A percentile compares a stretch with the other conserved stretches of the same genome.
These are phyloP conservation scores for Hansfordia pulvinata DNA, from an alignment of 2,329 filamentous ascomycete genomes.

Conservation along the genomic window DNA sequence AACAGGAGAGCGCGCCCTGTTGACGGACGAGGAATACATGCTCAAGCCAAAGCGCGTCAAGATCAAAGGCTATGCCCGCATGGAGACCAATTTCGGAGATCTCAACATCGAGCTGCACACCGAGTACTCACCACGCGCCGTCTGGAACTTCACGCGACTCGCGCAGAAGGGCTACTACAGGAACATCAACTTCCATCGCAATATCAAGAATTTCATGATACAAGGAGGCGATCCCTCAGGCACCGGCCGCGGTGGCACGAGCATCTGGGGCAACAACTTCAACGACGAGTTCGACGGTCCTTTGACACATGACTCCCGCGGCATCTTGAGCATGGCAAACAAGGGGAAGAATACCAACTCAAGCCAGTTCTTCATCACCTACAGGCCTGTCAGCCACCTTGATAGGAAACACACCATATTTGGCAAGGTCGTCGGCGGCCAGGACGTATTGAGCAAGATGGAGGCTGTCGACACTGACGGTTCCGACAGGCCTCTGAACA, in stretches of 20 bases:
- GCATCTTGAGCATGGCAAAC: conserved; percentile 88
- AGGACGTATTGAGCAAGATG: conserved; percentile 58
- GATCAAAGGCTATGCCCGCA: conserved; percentile 78
- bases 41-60: conserved; percentile 81
- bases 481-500: conserved; percentile 60
- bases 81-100: conserved; percentile 74
- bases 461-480: conserved; percentile 66
- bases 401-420: conserved; percentile 98
- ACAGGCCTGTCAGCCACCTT: conserved; percentile 71
- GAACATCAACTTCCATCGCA: conserved; percentile 75
- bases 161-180: conserved; percentile 85
- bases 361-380: conserved; percentile 88
- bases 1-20: conserved; percentile 68
- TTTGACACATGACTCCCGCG: conserved; percentile 66
- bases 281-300: conserved; percentile 88
- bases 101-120: conserved; percentile 82
- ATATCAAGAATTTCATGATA: conserved; percentile 95
- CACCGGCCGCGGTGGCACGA: conserved; percentile 78
- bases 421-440: conserved; percentile 66
- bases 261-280: conserved; percentile 91
- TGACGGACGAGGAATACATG: conserved; percentile 95
- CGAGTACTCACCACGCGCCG: conserved; percentile 80
- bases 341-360: conserved; percentile 98
- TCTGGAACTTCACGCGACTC: conserved; percentile 92
- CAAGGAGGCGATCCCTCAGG: conserved; percentile 92